Conservation (phyloP, 306 rosid genomes). For the Casuarina glauca region DNA sequence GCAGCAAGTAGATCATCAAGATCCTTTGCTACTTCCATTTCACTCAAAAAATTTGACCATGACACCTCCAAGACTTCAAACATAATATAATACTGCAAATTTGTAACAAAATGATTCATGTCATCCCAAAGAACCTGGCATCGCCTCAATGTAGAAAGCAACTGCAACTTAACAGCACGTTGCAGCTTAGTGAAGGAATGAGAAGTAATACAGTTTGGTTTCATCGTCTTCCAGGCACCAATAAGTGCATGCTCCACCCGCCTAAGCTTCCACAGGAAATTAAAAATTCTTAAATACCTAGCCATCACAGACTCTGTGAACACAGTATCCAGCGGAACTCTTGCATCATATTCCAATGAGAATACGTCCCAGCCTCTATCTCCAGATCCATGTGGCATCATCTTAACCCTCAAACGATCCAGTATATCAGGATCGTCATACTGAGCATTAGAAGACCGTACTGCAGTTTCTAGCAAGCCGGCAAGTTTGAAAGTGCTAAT, state of each 20-base stretch:
- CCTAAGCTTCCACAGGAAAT: conserved; percentile 95
- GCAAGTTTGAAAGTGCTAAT: conserved; percentile 92
- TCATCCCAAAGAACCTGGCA: conserved; percentile 97
- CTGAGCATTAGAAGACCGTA: conserved; percentile 92
- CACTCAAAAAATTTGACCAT: conserved; percentile 78
- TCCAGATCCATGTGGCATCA: conserved; percentile 96
- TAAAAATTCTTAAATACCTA: conserved; percentile 83
- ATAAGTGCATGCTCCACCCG: conserved; percentile 95
- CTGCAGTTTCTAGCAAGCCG: conserved; percentile 86
- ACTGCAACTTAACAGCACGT: conserved; percentile 61
- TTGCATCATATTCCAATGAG: conserved; percentile 89
- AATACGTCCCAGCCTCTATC: conserved; percentile 98
- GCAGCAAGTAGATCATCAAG: conserved; percentile 95
- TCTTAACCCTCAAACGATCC: conserved; percentile 90
- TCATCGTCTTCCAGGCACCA: conserved; percentile 96
- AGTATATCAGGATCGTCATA: conserved; percentile 91
- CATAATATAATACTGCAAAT: conserved; percentile 95
- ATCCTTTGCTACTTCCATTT: conserved; percentile 93
- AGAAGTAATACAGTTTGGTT: conserved; percentile 90
- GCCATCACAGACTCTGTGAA: conserved; percentile 95
- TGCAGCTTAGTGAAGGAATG: conserved; percentile 76
- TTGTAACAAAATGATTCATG: conserved; percentile 95
- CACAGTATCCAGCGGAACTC: conserved; percentile 86
- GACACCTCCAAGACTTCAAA: conserved; percentile 97
- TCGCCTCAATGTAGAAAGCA: conserved; percentile 87